Base-by-base conservation (phyloP, 768 basidiomycete species). In the Hypholoma fasciculare region DNA sequence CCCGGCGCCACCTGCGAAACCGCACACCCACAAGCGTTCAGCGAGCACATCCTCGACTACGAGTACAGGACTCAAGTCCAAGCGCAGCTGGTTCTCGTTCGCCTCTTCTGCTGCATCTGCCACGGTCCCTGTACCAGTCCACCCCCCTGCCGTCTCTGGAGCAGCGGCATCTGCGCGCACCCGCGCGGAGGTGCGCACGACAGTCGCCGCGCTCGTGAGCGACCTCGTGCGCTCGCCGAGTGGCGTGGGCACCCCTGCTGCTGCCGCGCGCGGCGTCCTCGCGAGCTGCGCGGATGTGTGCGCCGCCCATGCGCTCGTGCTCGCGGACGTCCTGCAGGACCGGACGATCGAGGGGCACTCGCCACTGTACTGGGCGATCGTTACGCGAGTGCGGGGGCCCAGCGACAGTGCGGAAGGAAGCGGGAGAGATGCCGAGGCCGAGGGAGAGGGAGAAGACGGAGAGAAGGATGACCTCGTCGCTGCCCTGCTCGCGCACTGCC, bases 351-450 rank as follows among this genome's bases (percentile, higher is more conserved):
- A 90, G 62, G 77, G 75, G 1, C 88, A 86, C 65, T 84, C 85
- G 0, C 84, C 87, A 0, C 65, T 91, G 1, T 91, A 90, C 67
- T 91, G 90, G 90, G 84, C 83, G 0, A 82, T 91, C 61, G 71
- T 90, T 27, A 88, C 87, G 56, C 79, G 78, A 1, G 78, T 76
- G 1, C 59, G 72, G 17, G 69, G 74, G 19, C 42, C 34, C 20
- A 40, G 39, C 23, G 19, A 30, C 14, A 19, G 49, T 12, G 8
- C 34, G 7, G 57, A 57, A 26, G 51, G 34, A 46, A 27, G 27
- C 34, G 55, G 49, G 36, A 8, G 20, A 9, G 19, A 48, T 4
- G 48, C 53, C 51, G 16, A 38, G 54, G 3, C 60, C 63, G 48
- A 39, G 44, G 19, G 69, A 67, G 23, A 52, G 61, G 8, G 51